Conservation (phyloP, 495 filamentous ascomycete species). For the Penicillium longicatenatum region DNA sequence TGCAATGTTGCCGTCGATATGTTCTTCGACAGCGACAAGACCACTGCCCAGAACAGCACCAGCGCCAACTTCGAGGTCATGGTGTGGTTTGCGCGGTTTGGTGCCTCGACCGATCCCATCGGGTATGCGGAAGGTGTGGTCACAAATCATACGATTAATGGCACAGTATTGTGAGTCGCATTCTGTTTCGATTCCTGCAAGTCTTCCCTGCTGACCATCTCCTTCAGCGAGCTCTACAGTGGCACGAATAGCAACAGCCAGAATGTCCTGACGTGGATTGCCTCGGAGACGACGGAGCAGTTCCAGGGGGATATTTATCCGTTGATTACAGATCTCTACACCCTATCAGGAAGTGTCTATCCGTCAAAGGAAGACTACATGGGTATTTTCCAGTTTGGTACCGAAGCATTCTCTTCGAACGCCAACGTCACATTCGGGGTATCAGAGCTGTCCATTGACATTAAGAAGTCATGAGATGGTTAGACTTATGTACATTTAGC, state of each 20-base stretch:
- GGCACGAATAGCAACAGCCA: constrained; percentile 27
- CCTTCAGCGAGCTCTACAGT: constrained; percentile 31
- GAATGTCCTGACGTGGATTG: constrained; percentile 40
- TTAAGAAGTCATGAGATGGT: constrained; percentile 19
- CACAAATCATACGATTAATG: constrained; percentile 23
- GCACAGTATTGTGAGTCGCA: constrained; percentile 36
- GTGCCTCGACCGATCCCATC: constrained; percentile 28
- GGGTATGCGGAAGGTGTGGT: constrained; percentile 18
- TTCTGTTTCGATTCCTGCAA: not conserved
- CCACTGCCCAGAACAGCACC: constrained; percentile 27
- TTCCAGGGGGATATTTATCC: constrained; percentile 41
- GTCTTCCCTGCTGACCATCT: not conserved
- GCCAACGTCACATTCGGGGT: constrained; percentile 39
- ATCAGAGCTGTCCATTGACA: constrained; percentile 33
- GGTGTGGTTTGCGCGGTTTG: constrained; percentile 42
- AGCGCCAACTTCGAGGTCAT: constrained; percentile 47
- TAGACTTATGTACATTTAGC: not conserved
- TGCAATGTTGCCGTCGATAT: constrained; percentile 50
- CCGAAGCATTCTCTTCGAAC: constrained; percentile 31
- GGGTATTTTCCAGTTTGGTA: constrained; percentile 41
- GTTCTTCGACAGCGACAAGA: constrained; percentile 41
- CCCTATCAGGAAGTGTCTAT: constrained; percentile 15
- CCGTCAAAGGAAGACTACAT: constrained; percentile 33
- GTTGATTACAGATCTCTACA: constrained; percentile 36
- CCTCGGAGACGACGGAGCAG: constrained; percentile 12